Evolutionary conservation across 2,329 filamentous ascomycete species (phyloP).

Genomic region (Aspergillus texensis): DNA sequence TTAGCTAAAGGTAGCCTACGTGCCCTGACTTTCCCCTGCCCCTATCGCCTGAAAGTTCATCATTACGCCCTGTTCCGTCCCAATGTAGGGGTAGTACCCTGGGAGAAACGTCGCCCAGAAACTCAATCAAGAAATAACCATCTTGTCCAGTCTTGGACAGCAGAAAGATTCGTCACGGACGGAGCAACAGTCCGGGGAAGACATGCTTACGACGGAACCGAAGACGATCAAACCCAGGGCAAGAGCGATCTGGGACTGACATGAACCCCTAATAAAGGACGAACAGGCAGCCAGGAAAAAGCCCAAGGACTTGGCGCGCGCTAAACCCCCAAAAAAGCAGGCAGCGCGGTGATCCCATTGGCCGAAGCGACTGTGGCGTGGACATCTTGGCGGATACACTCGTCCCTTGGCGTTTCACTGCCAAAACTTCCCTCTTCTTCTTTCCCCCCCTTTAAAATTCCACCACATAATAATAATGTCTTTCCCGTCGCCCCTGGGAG

Average conservation of each 20-base stretch:
- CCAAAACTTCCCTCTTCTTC: neutral
- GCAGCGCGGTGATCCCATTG: neutral
- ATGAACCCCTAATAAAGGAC: neutral
- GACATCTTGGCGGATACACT: neutral
- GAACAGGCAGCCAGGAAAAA: neutral
- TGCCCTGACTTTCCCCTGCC: neutral
- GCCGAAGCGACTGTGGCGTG: neutral
- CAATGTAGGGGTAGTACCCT: neutral
- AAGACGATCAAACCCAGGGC: neutral
- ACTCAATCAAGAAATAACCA: neutral
- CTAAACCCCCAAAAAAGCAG: neutral
- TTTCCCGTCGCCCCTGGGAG: neutral
- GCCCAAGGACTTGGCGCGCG: neutral
- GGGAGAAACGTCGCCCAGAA: neutral
- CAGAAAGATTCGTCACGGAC: neutral
- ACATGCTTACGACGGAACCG: neutral
- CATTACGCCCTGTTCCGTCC: neutral
- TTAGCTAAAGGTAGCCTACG: neutral
- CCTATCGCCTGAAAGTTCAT: neutral
- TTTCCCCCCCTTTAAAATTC: neutral
- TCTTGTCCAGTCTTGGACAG: neutral
- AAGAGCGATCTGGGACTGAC: neutral
- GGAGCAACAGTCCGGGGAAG: neutral
- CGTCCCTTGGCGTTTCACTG: constrained; percentile 1
- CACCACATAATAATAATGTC: neutral